These are phyloP conservation scores for Microcyclospora pomicola DNA, from an alignment of 2,329 filamentous ascomycete species.

Conservation along the genomic window DNA sequence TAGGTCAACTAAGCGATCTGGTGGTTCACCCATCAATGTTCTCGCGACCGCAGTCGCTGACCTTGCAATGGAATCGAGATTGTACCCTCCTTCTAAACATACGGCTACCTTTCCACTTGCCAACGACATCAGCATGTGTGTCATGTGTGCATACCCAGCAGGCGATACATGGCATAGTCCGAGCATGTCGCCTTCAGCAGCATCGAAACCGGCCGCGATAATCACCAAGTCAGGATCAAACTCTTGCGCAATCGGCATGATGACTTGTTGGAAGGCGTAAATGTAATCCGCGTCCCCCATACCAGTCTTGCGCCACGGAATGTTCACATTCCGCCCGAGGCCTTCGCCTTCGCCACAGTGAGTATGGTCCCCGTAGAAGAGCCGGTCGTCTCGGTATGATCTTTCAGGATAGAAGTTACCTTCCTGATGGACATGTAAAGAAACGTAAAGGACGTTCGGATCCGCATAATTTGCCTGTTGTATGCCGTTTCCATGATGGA, in stretches of 20 bases:
- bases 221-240: slow-evolving; percentile 92
- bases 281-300: slow-evolving; percentile 98
- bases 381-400: slow-evolving; percentile 40
- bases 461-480: slow-evolving; percentile 95
- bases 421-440: slow-evolving; percentile 74
- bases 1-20: slow-evolving; percentile 42
- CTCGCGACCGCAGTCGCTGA: slow-evolving; percentile 83
- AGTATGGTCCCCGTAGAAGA: slow-evolving; percentile 43
- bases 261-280: slow-evolving; percentile 85
- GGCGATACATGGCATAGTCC: slow-evolving; percentile 89
- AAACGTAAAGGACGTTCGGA: slow-evolving; percentile 90
- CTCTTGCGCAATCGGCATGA: slow-evolving; percentile 91
- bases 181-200: slow-evolving; percentile 81
- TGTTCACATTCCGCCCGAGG: slow-evolving; percentile 52
- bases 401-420: slow-evolving; percentile 70
- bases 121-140: slow-evolving; percentile 94
- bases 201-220: slow-evolving; percentile 90
- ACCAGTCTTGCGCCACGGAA: slow-evolving; percentile 52
- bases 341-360: slow-evolving; percentile 46
- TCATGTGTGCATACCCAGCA: slow-evolving; percentile 92
- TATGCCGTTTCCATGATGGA: slow-evolving; percentile 74
- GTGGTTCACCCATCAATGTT: slow-evolving; percentile 91
- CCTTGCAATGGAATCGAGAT: slow-evolving; percentile 78
- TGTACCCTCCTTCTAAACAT: slow-evolving; percentile 91
- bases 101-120: slow-evolving; percentile 81